phyloP scores from a whole-genome alignment of 108 stramenopile species.

The Nannochloropsis gaditana region DNA sequence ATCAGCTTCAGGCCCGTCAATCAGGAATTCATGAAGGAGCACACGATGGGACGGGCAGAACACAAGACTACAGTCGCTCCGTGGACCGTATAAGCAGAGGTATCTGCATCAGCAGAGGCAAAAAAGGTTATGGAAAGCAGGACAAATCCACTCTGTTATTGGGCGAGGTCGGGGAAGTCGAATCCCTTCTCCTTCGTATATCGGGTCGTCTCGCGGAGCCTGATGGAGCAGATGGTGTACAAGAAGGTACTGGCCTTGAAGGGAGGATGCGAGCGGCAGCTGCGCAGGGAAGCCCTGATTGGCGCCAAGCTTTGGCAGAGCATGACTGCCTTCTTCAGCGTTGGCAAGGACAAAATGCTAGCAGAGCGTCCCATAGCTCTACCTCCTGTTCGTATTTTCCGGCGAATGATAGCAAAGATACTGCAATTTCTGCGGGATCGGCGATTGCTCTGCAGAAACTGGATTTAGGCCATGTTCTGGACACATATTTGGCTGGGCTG shows the following conservation, averaged over 20 bases:
- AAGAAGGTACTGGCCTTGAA: background rate
- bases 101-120: background rate
- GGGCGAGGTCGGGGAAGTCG: background rate
- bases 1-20: background rate
- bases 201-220: conserved; percentile 11
- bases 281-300: background rate
- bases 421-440: background rate
- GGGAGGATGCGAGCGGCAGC: background rate
- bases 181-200: conserved; percentile 2
- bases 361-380: background rate
- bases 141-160: background rate
- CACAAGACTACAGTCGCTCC: background rate
- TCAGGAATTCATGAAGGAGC: no score
- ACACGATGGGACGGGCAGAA: background rate
- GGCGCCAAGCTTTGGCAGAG: background rate
- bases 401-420: background rate
- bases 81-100: background rate
- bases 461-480: conserved; percentile 16
- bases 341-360: background rate
- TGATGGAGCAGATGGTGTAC: background rate
- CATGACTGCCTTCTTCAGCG: conserved; percentile 19
- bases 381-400: no score
- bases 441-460: conserved; percentile 14
- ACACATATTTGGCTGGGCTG: background rate
- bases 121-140: background rate